Evolutionary conservation across 768 basidiomycete species (phyloP), one percentile per base, ranked within the genome.

Genomic region (Boletus sp.): DNA sequence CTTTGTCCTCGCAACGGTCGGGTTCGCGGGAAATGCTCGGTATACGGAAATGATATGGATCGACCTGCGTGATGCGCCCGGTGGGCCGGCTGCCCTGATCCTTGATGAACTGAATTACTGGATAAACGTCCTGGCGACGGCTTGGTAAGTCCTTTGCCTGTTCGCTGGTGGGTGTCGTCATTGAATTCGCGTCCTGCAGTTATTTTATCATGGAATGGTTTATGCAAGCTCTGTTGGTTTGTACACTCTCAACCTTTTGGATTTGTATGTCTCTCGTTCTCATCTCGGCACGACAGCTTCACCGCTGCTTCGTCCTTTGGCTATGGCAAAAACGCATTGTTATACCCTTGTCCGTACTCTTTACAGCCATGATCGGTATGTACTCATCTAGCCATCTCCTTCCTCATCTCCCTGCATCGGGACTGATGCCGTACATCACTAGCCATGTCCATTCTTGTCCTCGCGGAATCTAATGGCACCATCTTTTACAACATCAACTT

Each of bases 131-230:
- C 24, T 24, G 24, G 24, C 24, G 1, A 44, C 61, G 47, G 37
- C 61, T 39, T 59, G 60, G 61, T 70, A 58, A n/a, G 63, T 58
- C 7, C 36, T 29, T 35, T 18, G 20, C 17, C 2, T 52, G 35
- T 24, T 17, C 5, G 24, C 24, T 24, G 24, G 24, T 1, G 9
- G 15, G 4, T 24, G 14, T 18, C 0, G 18, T 20, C 33, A 48
- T 15, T 39, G 5, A 24, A 24, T 24, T 24, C 24, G 24, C 24
- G 24, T 24, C 2, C 24, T 11, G 1, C 32, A 70, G 70, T 37
- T 71, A 69, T 71, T 20, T 61, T 69, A 59, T 24, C 24, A 24
- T 24, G 24, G 67, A 66, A 39, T 73, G 73, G 70, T 28, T 73
- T 29, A 64, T 70, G 66, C 68, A 70, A 56, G 52, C 32, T 0